Conservation (phyloP, 495 filamentous ascomycete genomes). For the Lasiosphaeria miniovina region DNA sequence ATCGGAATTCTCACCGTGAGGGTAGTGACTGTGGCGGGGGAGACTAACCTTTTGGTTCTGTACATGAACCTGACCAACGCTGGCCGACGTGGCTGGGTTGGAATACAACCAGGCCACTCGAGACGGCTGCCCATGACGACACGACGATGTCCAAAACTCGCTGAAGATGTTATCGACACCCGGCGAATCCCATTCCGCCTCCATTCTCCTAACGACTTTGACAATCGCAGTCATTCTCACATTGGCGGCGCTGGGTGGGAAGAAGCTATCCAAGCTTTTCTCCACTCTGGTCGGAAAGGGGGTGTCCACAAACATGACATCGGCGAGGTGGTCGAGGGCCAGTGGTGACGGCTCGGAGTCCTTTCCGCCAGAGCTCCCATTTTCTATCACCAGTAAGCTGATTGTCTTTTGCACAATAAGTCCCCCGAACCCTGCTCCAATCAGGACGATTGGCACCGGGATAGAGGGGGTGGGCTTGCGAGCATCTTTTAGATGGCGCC, state of each 20-base stretch:
- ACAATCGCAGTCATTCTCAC: conserved; percentile 3
- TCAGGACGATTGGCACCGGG: conserved; percentile 2
- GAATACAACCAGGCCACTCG: background rate
- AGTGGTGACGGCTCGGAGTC: background rate
- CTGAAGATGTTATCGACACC: background rate
- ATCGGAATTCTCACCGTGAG: no score
- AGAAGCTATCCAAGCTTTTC: background rate
- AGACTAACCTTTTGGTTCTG: background rate
- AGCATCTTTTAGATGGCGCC: background rate
- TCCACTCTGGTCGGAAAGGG: background rate
- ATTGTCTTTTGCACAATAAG: conserved; percentile 1
- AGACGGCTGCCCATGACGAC: background rate
- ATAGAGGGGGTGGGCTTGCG: background rate
- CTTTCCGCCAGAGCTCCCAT: background rate
- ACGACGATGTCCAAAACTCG: background rate
- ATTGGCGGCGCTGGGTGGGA: background rate
- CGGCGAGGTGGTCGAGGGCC: background rate
- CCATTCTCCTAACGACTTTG: background rate
- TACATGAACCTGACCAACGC: background rate
- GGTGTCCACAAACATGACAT: conserved; percentile 5
- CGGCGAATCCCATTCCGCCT: background rate
- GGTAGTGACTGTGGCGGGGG: no score
- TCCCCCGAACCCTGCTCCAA: conserved; percentile 7
- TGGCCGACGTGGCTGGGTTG: background rate
- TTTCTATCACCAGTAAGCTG: background rate